Evolutionary conservation across 169 alveolate species (phyloP).

Genomic region (Neospora caninum): DNA sequence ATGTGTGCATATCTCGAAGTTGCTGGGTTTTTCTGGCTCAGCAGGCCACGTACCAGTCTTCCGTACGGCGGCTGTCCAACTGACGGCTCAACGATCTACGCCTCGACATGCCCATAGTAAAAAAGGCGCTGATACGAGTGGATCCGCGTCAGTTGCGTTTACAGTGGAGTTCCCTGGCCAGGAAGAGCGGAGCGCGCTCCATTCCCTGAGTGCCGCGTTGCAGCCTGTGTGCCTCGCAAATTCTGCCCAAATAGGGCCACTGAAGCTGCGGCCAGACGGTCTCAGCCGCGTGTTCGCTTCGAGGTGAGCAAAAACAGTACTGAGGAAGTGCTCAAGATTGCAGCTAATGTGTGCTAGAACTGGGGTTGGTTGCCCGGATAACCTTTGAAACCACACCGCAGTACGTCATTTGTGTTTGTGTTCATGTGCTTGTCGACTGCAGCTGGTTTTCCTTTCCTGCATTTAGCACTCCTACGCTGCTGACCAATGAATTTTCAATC

Average conservation of each 20-base stretch:
- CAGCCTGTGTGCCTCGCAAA: slow-evolving; percentile 24
- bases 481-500: neutral
- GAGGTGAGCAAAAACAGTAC: neutral
- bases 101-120: neutral
- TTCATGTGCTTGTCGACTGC: neutral
- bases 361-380: too few species aligned
- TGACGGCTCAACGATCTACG: neutral
- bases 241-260: neutral
- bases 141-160: neutral
- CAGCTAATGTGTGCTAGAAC: too few species aligned
- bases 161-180: neutral
- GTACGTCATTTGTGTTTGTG: too few species aligned
- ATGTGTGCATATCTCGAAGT: too few species aligned
- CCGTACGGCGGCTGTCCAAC: neutral
- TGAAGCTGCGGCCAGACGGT: neutral
- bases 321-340: too few species aligned
- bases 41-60: neutral
- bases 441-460: slow-evolving; percentile 28
- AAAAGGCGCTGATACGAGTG: neutral
- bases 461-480: neutral
- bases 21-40: neutral
- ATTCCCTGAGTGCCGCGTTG: neutral
- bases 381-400: too few species aligned
- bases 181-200: neutral
- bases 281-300: neutral